phyloP scores from a whole-genome alignment of 176 grass and related monocot species.

The Alloteropsis semialata region DNA sequence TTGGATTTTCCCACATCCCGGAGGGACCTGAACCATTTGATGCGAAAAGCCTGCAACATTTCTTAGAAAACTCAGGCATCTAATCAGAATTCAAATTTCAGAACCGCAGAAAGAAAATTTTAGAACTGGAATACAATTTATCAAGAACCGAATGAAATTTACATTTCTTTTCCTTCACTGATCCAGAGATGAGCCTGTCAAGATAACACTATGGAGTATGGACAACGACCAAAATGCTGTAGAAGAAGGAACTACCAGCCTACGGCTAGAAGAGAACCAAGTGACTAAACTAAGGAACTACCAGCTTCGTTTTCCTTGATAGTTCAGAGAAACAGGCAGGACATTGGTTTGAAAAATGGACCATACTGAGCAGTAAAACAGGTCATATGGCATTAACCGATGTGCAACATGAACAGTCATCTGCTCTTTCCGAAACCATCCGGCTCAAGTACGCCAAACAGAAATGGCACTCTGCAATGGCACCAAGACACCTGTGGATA shows the following conservation, averaged over 20 bases:
- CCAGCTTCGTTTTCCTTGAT: background rate
- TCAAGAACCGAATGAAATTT: constrained; percentile 10
- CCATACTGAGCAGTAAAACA: background rate
- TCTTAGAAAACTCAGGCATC: no score
- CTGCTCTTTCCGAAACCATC: background rate
- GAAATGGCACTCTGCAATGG: constrained; percentile 4
- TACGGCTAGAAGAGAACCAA: background rate
- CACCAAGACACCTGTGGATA: constrained; percentile 13
- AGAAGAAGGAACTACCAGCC: background rate
- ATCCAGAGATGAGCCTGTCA: background rate
- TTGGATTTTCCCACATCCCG: no score
- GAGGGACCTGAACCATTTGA: no score
- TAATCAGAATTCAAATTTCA: background rate
- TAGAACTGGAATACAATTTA: no score
- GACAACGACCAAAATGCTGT: constrained; percentile 26
- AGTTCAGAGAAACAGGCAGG: constrained; percentile 4
- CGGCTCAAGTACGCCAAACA: background rate
- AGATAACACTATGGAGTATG: constrained; percentile 20
- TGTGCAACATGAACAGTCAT: background rate
- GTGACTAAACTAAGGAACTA: background rate
- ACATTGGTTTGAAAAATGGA: constrained; percentile 1
- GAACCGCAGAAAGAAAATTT: no score
- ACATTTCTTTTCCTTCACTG: constrained; percentile 28
- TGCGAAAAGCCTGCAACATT: background rate
- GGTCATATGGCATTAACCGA: background rate